phyloP scores from a whole-genome alignment of 1,284 basidiomycete species.

The Ustilago curta region DNA sequence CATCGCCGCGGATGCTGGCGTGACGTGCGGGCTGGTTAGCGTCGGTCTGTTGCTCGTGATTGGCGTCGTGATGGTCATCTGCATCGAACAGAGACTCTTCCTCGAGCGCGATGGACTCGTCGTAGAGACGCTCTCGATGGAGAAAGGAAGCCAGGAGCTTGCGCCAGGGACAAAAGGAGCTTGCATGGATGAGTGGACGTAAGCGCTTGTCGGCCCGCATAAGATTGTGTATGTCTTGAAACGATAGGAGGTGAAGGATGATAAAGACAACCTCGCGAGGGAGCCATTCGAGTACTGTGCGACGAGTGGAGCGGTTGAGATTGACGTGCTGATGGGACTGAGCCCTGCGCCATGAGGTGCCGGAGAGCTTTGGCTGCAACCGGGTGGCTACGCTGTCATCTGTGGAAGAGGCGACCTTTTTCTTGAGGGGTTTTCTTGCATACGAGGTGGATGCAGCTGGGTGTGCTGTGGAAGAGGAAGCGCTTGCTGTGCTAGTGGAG shows the following conservation, averaged over 20 bases:
- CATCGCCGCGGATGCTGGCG: not conserved
- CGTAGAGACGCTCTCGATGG: conserved; percentile 37
- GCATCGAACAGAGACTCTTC: conserved; percentile 32
- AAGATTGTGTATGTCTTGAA: conserved; percentile 46
- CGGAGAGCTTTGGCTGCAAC: conserved; percentile 43
- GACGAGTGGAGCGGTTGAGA: conserved; percentile 38
- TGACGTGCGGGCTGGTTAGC: not conserved
- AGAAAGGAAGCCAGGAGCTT: conserved; percentile 47
- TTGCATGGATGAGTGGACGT: conserved; percentile 49
- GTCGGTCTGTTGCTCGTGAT: conserved; percentile 10
- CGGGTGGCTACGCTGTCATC: conserved; percentile 40
- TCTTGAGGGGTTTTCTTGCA: conserved; percentile 23
- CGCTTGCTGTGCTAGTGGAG: conserved; percentile 12
- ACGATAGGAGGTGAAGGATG: conserved; percentile 50
- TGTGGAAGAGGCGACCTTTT: conserved; percentile 30
- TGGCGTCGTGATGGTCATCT: conserved; percentile 3
- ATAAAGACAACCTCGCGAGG: conserved; percentile 56
- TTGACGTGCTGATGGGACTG: conserved; percentile 46
- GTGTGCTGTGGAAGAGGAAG: not conserved
- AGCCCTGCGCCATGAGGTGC: conserved; percentile 38
- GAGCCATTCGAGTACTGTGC: conserved; percentile 62
- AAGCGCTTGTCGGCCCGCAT: conserved; percentile 52
- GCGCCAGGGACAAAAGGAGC: conserved; percentile 54
- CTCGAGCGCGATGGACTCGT: conserved; percentile 33
- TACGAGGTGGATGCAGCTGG: not conserved